These are phyloP conservation scores for Penicillium sp. DNA, from an alignment of 2,329 filamentous ascomycete species.

Conservation along the genomic window DNA sequence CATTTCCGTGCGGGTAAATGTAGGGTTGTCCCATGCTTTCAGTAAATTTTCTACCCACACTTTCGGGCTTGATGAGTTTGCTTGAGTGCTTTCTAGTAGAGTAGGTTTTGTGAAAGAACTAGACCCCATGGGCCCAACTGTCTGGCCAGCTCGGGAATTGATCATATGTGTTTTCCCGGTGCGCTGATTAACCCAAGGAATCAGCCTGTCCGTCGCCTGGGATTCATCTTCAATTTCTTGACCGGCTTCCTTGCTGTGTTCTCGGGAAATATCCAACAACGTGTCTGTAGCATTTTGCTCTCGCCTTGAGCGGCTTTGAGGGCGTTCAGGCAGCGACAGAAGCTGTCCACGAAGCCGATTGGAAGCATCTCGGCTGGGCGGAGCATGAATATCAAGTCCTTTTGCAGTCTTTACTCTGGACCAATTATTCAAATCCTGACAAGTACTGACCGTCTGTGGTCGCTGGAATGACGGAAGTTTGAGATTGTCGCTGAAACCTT, in stretches of 20 bases:
- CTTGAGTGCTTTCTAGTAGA: background rate
- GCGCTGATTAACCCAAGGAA: conserved; percentile 61
- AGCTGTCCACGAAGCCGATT: background rate
- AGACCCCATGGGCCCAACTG: conserved; percentile 9
- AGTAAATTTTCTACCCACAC: conserved; percentile 64
- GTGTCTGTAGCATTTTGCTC: background rate
- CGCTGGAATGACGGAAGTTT: conserved; percentile 32
- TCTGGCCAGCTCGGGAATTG: conserved; percentile 39
- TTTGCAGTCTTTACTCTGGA: conserved; percentile 43
- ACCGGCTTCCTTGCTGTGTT: background rate
- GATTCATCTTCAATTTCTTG: background rate
- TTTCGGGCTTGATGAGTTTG: conserved; percentile 12
- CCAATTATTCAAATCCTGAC: conserved; percentile 38
- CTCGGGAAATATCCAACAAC: background rate
- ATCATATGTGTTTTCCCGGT: conserved; percentile 44
- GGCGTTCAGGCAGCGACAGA: background rate
- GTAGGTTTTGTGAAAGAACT: background rate
- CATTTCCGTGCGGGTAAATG: conserved; percentile 60
- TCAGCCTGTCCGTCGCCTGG: conserved; percentile 17
- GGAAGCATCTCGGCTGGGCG: background rate
- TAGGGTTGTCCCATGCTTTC: conserved; percentile 70
- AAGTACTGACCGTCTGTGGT: conserved; percentile 4
- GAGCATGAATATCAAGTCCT: background rate
- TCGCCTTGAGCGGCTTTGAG: background rate
- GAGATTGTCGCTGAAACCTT: conserved; percentile 24